Conservation (phyloP, 306 rosid species). For the Quercus alba region DNA sequence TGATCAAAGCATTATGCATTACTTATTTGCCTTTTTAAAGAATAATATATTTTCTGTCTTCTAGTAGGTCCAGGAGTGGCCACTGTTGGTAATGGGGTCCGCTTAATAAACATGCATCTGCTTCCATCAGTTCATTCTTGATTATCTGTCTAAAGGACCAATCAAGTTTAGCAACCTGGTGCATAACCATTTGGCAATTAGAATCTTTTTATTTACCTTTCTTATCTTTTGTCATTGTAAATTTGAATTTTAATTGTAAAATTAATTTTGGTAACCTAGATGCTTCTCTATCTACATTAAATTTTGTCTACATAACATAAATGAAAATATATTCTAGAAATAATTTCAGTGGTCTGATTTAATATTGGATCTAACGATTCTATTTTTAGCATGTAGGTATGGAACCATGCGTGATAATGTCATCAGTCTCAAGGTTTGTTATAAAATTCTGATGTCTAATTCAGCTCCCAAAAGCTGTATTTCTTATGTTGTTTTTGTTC, state of each 20-base stretch:
- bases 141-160: not conserved
- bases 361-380: conserved; percentile 29
- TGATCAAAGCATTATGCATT: not conserved
- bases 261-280: not conserved
- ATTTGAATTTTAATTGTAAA: not conserved
- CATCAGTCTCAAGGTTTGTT: conserved; percentile 77
- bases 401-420: conserved; percentile 99
- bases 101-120: not conserved
- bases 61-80: not conserved
- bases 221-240: not conserved
- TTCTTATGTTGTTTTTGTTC: conserved; percentile 33
- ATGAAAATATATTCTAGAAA: not conserved
- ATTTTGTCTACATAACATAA: not conserved
- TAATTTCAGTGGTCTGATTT: conserved; percentile 13
- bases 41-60: not conserved
- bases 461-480: conserved; percentile 14
- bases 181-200: not conserved
- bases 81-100: not conserved
- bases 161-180: not conserved
- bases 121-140: not conserved
- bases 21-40: not conserved
- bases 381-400: conserved; percentile 68
- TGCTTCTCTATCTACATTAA: not conserved
- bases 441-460: conserved; percentile 11
- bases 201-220: not conserved